Evolutionary conservation across 2,329 filamentous ascomycete species (phyloP).

Genomic region (Phaeomoniella chlamydospora): DNA sequence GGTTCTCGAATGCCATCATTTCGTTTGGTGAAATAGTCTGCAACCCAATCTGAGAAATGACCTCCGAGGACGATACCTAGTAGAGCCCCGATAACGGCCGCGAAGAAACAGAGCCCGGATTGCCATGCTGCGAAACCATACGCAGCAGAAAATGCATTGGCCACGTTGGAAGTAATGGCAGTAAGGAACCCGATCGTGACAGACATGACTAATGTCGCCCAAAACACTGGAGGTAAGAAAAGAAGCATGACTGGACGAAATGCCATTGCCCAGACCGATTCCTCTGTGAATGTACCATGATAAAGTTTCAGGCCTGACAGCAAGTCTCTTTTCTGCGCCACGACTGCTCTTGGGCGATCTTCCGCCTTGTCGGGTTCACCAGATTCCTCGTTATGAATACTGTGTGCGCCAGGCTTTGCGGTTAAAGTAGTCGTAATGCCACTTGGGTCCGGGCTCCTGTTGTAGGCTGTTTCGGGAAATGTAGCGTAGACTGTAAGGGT

Average conservation of each 20-base stretch:
- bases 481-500: conserved; percentile 36
- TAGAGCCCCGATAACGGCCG: conserved; percentile 32
- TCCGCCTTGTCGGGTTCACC: conserved; percentile 11
- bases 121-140: conserved; percentile 19
- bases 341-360: too few relatives aligned
- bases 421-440: too few relatives aligned
- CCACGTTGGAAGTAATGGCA: conserved; percentile 18
- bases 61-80: conserved; percentile 38
- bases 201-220: conserved; percentile 39
- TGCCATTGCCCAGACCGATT: conserved; percentile 33
- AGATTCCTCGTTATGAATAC: conserved; percentile 7
- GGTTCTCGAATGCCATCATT: conserved; percentile 17
- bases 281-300: conserved; percentile 26
- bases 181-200: conserved; percentile 40
- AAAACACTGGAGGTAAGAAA: conserved; percentile 37
- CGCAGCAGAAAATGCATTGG: conserved; percentile 10
- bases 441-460: conserved; percentile 11
- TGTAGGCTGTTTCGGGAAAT: conserved; percentile 41
- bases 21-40: conserved; percentile 14
- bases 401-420: too few relatives aligned
- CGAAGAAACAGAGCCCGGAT: conserved; percentile 35
- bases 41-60: conserved; percentile 17
- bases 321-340: too few relatives aligned
- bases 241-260: conserved; percentile 36
- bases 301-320: conserved; percentile 25